Evolutionary conservation across 768 basidiomycete genomes (phyloP), one percentile per base, ranked within the genome.

Genomic region (Tulasnella sp.): DNA sequence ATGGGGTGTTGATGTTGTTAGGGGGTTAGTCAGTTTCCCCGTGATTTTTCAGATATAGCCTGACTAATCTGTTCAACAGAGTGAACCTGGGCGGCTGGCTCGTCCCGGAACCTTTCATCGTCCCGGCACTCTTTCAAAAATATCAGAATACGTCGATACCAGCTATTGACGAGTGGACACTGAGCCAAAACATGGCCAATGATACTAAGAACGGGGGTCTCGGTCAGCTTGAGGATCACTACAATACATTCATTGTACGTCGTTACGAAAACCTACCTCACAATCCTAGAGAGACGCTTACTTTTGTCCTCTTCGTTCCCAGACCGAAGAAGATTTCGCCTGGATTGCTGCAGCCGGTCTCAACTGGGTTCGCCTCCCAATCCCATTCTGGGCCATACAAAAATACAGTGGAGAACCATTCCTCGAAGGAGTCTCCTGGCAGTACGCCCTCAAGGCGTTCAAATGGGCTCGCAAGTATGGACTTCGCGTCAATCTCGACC

Each of bases 391-490:
- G 95, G 90, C 89, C 2, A 86, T 99, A 63, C 92, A 95, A 67
- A 82, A 79, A 3, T 78, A 82, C 42, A 72, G 74, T 21, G 77
- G 74, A 27, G 95, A 99, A 71, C 90, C 91, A 0, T 98, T 88
- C 73, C 76, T 97, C n/a, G 73, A 82, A 2, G 80, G 84, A 65
- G 81, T 83, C 0, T 80, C 81, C 5, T 97, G 95, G 95, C 82
- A 69, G 61, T 94, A 97, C 73, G 89, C 95, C 75, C 75, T 96
- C 51, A 93, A 95, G 72, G 90, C 91, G 7, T 80, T 97, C 62
- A 75, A 82, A 63, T 99, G 95, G 95, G 90, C 89, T 5, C 81
- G 95, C 60, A 99, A 99, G 73, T 99, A 99, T 69, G 95, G 95
- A 5, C 65, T 98, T 52, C 83, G 95, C 52, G 91, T 99, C 67